Conservation (phyloP, 805 yeast species). For the Peterozyma xylosa region DNA sequence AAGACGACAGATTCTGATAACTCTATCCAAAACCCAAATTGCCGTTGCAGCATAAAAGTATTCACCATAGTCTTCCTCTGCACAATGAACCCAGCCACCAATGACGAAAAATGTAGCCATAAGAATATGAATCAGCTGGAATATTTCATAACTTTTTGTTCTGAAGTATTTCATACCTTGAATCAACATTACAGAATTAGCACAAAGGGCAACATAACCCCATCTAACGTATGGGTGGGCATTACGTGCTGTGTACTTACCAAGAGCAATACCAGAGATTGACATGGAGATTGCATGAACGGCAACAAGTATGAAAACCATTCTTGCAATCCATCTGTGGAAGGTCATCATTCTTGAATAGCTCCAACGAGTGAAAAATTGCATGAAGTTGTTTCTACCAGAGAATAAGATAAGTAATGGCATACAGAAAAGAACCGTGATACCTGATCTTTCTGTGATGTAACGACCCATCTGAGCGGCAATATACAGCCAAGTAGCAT, state of each 20-base stretch:
- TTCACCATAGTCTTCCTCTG: not conserved
- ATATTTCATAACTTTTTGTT: slow-evolving; percentile 33
- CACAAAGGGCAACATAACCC: slow-evolving; percentile 15
- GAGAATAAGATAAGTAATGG: slow-evolving; percentile 54
- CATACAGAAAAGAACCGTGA: slow-evolving; percentile 34
- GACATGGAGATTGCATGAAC: slow-evolving; percentile 32
- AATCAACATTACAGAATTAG: slow-evolving; percentile 29
- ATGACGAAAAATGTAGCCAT: slow-evolving; percentile 31
- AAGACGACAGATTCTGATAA: slow-evolving; percentile 25
- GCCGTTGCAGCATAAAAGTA: slow-evolving; percentile 12
- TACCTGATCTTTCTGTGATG: slow-evolving; percentile 45
- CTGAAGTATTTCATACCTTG: slow-evolving; percentile 35
- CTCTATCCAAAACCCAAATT: slow-evolving; percentile 27
- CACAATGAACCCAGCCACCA: slow-evolving; percentile 35
- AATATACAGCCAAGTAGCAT: slow-evolving; percentile 1
- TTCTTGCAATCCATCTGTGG: slow-evolving; percentile 52
- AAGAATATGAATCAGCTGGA: slow-evolving; percentile 29
- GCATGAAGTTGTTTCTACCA: slow-evolving; percentile 55
- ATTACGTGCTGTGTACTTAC: slow-evolving; percentile 10
- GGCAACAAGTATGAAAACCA: slow-evolving; percentile 30
- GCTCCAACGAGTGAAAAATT: slow-evolving; percentile 53
- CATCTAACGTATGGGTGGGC: slow-evolving; percentile 12
- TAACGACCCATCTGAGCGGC: slow-evolving; percentile 23
- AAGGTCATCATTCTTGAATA: slow-evolving; percentile 45
- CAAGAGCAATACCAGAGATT: slow-evolving; percentile 15